Evolutionary conservation across 2,329 filamentous ascomycete genomes (phyloP), one percentile per base, ranked within the genome.

Genomic region (Epichloe gansuensis): DNA sequence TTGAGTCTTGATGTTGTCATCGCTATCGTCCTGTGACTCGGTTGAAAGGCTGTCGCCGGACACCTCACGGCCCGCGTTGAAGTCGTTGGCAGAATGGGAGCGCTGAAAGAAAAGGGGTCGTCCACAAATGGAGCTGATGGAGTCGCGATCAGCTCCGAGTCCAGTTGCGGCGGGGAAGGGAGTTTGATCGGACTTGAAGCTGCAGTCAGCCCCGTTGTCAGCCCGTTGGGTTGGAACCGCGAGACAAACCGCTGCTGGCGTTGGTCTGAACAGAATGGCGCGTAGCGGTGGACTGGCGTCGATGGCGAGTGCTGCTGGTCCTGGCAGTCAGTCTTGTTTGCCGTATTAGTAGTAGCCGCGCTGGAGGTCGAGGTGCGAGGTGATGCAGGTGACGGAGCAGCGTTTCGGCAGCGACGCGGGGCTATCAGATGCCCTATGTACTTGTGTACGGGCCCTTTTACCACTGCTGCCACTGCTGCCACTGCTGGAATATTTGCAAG

Each of bases 101-200:
- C 69, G 71, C 59, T 72, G 71, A 65, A 77, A 76, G 63, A 79
- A 78, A 34, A 21, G 17, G 75, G 75, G 57, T 79, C 76, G 70
- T 80, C 74, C 61, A 76, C 67, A 55, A 55, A 80, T 75, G 54
- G 75, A 78, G 49, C 70, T 64, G 57, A 78, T 66, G 17, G 76
- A 81, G 59, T 75, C 73, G 55, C 75, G 70, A 59, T 66, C 64
- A 50, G 58, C 17, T 23, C 13, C 60, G 53, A 58, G 52, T 34
- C 55, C 53, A 8, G 59, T 56, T 43, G 64, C 63, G 57, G 63
- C 23, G 12, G 59, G 51, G 46, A 61, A 58, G 48, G 59, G n/a
- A 54, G 43, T 39, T 56, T 57, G 50, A 46, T 48, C 25, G 46
- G 21, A 41, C 38, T 49, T 35, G 58, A 54, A 34, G 52, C 48